Conservation (phyloP, 305 asterid species). For the Salvia sclarea region DNA sequence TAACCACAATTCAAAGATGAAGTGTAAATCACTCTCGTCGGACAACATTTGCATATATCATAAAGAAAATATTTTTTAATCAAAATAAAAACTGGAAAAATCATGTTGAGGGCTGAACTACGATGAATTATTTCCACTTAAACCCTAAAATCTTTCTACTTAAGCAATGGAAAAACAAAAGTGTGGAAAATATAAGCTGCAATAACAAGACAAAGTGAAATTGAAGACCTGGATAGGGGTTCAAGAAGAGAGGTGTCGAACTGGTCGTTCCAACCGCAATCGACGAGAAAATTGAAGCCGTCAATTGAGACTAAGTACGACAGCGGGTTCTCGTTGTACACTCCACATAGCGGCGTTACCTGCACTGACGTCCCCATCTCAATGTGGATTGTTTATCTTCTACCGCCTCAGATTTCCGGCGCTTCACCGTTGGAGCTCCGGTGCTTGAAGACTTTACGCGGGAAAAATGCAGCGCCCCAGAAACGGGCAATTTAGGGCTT, state of each 20-base stretch:
- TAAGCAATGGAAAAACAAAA: slow-evolving; percentile 12
- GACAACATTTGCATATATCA: not conserved
- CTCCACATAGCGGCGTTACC: slow-evolving; percentile 94
- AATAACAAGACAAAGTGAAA: not conserved
- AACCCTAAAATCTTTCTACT: slow-evolving; percentile 7
- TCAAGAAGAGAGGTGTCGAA: slow-evolving; percentile 81
- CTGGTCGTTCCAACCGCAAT: slow-evolving; percentile 99
- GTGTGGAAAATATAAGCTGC: not conserved
- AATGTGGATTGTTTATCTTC: not conserved
- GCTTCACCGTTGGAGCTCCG: slow-evolving; percentile 33
- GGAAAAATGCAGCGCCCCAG: slow-evolving; percentile 30
- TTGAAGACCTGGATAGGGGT: slow-evolving; percentile 77
- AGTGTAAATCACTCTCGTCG: not conserved
- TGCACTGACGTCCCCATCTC: slow-evolving; percentile 98
- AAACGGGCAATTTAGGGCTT: slow-evolving; percentile 1
- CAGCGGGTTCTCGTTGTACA: slow-evolving; percentile 85
- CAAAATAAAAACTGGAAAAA: not conserved
- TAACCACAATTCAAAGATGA: not conserved
- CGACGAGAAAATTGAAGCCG: slow-evolving; percentile 84
- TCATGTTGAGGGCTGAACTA: not conserved
- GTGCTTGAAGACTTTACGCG: slow-evolving; percentile 6
- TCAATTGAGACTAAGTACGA: slow-evolving; percentile 87
- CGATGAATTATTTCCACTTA: not conserved
- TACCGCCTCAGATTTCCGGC: not conserved
- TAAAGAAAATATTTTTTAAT: not conserved